These are phyloP conservation scores for Thalassiosira allenii DNA, from an alignment of 352 stramenopile genomes.

Conservation along the genomic window DNA sequence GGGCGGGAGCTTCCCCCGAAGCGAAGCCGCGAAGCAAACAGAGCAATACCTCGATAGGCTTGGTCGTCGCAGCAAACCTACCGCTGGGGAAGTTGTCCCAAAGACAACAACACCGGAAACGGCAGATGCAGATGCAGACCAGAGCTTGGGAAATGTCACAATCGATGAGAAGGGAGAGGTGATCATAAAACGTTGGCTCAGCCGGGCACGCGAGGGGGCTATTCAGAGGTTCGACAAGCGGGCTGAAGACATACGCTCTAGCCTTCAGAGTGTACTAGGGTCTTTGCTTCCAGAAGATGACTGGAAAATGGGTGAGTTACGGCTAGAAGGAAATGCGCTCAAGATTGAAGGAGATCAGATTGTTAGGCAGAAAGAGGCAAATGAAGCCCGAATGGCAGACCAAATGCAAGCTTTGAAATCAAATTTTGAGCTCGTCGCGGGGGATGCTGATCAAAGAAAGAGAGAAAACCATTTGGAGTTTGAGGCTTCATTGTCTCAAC, in stretches of 20 bases:
- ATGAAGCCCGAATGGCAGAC: slow-evolving; percentile 34
- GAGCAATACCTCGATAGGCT: slow-evolving; percentile 93
- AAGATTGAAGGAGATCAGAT: slow-evolving; percentile 57
- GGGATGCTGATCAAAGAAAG: slow-evolving; percentile 19
- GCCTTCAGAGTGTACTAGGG: slow-evolving; percentile 22
- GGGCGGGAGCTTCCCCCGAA: slow-evolving; percentile 90
- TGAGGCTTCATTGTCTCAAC: slow-evolving; percentile 27
- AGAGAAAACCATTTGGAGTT: slow-evolving; percentile 37
- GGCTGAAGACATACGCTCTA: slow-evolving; percentile 19
- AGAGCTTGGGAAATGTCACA: slow-evolving; percentile 22
- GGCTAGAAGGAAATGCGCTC: slow-evolving; percentile 47
- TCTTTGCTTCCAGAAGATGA: slow-evolving; percentile 38
- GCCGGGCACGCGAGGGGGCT: slow-evolving; percentile 87
- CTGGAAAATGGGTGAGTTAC: slow-evolving; percentile 35
- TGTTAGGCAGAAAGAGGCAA: slow-evolving; percentile 29
- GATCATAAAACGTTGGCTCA: slow-evolving; percentile 79
- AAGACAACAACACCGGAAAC: slow-evolving; percentile 66
- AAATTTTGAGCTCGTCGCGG: slow-evolving; percentile 25
- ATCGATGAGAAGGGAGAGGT: slow-evolving; percentile 85
- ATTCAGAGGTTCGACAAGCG: slow-evolving; percentile 50
- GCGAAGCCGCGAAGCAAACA: slow-evolving; percentile 90
- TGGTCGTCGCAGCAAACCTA: slow-evolving; percentile 84
- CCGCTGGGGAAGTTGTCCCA: too few relatives aligned
- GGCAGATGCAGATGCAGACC: slow-evolving; percentile 52
- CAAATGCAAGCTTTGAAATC: slow-evolving; percentile 20